These are phyloP conservation scores for Globisporangium iwayamae DNA, from an alignment of 352 stramenopile genomes.

Conservation along the genomic window DNA sequence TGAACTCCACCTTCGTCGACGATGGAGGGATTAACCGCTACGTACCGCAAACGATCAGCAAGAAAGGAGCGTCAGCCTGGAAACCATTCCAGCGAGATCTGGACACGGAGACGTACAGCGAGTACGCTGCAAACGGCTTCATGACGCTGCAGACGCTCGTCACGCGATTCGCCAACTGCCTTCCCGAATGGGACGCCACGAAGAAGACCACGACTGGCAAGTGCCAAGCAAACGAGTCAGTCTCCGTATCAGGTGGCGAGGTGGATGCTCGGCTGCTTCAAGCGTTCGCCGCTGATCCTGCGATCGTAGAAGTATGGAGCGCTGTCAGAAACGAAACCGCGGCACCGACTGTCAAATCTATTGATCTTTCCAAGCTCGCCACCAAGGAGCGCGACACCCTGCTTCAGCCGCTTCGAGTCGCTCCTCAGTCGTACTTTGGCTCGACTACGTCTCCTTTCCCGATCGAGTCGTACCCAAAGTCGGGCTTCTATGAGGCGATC, in stretches of 20 bases:
- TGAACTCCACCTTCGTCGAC: slow-evolving; percentile 35
- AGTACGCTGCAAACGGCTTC: slow-evolving; percentile 33
- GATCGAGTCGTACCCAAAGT: slow-evolving; percentile 30
- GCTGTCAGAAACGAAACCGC: neutral
- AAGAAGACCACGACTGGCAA: slow-evolving; percentile 21
- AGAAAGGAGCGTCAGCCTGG: slow-evolving; percentile 18
- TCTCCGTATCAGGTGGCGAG: neutral
- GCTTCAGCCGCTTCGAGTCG: slow-evolving; percentile 33
- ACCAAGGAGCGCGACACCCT: slow-evolving; percentile 10
- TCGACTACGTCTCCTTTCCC: slow-evolving; percentile 35
- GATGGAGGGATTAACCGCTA: slow-evolving; percentile 14
- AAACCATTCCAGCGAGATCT: slow-evolving; percentile 21
- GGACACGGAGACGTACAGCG: slow-evolving; percentile 20
- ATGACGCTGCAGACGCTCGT: slow-evolving; percentile 51
- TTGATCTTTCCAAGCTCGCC: slow-evolving; percentile 1
- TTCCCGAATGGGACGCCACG: slow-evolving; percentile 26
- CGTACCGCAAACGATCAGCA: slow-evolving; percentile 28
- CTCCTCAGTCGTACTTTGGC: slow-evolving; percentile 40
- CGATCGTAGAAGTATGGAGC: slow-evolving; percentile 8
- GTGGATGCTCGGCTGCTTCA: slow-evolving; percentile 23
- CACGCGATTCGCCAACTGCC: slow-evolving; percentile 38
- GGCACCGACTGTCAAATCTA: neutral
- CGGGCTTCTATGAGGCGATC: slow-evolving; percentile 56
- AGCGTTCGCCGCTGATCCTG: slow-evolving; percentile 18
- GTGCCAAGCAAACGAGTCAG: slow-evolving; percentile 22